Evolutionary conservation across 1,139 yeast genomes (phyloP), one percentile per base, ranked within the genome.

Genomic region (Blastobotrys capitulatus): DNA sequence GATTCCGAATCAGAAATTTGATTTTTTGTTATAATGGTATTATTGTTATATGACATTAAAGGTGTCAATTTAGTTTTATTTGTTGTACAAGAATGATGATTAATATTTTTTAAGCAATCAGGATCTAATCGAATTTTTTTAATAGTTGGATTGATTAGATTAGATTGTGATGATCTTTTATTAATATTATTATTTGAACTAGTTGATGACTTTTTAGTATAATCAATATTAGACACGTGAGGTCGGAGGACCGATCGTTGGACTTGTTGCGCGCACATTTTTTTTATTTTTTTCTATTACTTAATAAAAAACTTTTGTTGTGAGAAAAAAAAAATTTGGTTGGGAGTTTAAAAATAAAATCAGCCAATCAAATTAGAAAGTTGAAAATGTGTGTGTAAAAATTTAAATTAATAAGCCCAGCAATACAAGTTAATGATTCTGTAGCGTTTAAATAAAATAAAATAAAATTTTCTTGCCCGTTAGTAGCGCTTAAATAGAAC

Each of bases 141-240:
- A 12, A 10, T 36, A 4, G 25, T 29, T 12, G 32, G 32, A 29
- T 29, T 29, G 32, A 29, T 42, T 10, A 20, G 22, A n/a, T 19
- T 31, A 37, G 35, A 42, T 42, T 27, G 44, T 32, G 18, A 22
- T 12, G n/a, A 29, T 29, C 32, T 29, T 29, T 29, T 40, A 25
- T 40, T 40, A 12, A 10, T 36, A 18, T 36, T n/a, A 10, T 9
- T 38, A 6, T 5, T 8, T 38, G 42, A 18, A 2, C 29, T 20
- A 6, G 38, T 6, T 36, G 25, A 18, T 18, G 32, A 29, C n/a
- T 10, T 12, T 29, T 29, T 29, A 13, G 32, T 6, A 9, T 29
- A 29, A 12, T 29, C 32, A 29, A 29, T 29, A 13, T 29, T 29
- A 12, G 32, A 12, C 32, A 29, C 32, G 32, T 29, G 32, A 10